A percentile compares a stretch with the other conserved stretches of the same genome.
phyloP scores from a whole-genome alignment of 2,329 filamentous ascomycete genomes.

The Aureobasidium sp. region DNA sequence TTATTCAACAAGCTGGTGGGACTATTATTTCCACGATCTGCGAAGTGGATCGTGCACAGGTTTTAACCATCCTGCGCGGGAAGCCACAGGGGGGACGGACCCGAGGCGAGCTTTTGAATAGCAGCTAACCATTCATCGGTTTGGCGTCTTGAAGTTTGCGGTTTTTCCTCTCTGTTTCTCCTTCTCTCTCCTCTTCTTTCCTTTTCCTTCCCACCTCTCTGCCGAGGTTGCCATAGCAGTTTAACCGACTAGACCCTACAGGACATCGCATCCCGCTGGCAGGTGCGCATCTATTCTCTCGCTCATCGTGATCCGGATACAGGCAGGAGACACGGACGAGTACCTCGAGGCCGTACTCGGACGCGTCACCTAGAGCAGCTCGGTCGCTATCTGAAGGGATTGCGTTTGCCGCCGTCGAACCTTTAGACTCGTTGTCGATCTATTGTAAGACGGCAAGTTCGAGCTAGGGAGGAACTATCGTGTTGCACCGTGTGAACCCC shows the following conservation, averaged over 20 bases:
- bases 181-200: neutral
- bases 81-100: neutral
- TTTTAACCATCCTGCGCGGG: neutral
- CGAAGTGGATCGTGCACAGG: neutral
- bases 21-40: conserved; percentile 3
- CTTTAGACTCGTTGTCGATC: neutral
- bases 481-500: neutral
- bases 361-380: neutral
- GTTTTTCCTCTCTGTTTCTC: neutral
- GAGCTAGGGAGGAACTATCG: neutral
- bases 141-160: neutral
- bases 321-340: neutral
- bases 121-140: neutral
- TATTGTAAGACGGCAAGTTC: neutral
- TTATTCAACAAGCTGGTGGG: neutral
- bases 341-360: neutral
- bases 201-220: neutral
- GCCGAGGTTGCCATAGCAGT: neutral
- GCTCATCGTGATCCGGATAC: neutral
- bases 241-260: neutral
- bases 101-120: neutral
- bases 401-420: conserved; percentile 4
- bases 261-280: conserved; percentile 11
- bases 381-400: neutral
- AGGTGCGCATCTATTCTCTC: conserved; percentile 10